Base-by-base conservation (phyloP, 2,329 filamentous ascomycete species). In the Akanthomyces muscarius region DNA sequence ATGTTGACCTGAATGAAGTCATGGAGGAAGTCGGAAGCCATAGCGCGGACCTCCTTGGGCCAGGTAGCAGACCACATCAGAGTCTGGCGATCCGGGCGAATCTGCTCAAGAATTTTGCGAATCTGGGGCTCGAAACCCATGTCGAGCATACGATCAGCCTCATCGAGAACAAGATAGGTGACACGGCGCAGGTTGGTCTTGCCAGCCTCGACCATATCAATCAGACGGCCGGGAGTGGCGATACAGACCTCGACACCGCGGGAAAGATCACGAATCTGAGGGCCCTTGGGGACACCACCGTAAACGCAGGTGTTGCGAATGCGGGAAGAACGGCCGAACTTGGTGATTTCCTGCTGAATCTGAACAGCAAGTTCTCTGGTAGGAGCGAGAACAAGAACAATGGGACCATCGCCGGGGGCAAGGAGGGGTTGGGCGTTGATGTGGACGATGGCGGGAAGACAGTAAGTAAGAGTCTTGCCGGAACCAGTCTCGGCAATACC, bases 51-150 rank as follows among this genome's bases (percentile, higher is more conserved):
- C 78, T 98, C 94, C 85, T 97, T 97, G 73, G 95, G 95, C 93
- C 95, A 99, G 7, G 95, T 99, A 70, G 95, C 95, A 65, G 95
- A 99, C 92, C 94, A 99, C 92, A 99, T 97, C 83, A 95, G 95
- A 66, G 95, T 99, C 79, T 99, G 95, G 84, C 95, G 89, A 76
- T 99, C 95, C 61, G 95, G 95, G 70, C 95, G 92, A 78, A 98
- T 98, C 81, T 99, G 95, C 67, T 90, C 86, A 70, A 99, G 93
- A 69, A 99, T 98, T 83, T 98, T 98, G 82, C 95, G 92, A 72
- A 99, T 98, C 78, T 98, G 95, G 69, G 95, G 95, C 81, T 99
- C 95, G 80, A 99, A 98, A 87, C 95, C 95, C 95, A 99, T 99
- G 81, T 99, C 95, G 76, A 99, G 85, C 95, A 99, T 99, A 74